Evolutionary conservation across 768 basidiomycete species (phyloP).

Genomic region (Kwoniella sp.): DNA sequence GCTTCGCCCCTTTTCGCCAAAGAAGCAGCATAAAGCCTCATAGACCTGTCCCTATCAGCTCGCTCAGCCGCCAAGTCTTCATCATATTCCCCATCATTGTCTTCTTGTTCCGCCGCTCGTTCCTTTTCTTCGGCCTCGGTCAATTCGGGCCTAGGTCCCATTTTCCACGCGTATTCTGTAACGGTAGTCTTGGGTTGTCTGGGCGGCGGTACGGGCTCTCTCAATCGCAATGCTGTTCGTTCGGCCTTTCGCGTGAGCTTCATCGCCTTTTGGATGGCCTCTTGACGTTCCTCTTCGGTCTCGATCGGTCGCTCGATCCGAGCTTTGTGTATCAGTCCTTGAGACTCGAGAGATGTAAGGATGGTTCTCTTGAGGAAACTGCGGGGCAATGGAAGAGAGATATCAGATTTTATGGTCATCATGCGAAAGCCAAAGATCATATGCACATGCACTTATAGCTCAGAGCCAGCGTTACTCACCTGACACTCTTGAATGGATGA

Average conservation of each 20-base stretch:
- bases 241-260: conserved; percentile 26
- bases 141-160: conserved; percentile 14
- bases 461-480: conserved; percentile 32
- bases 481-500: conserved; percentile 44
- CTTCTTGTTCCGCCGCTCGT: conserved; percentile 4
- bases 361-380: conserved; percentile 42
- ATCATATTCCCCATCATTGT: neutral
- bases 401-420: neutral
- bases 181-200: conserved; percentile 18
- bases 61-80: conserved; percentile 1
- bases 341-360: conserved; percentile 37
- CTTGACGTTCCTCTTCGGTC: conserved; percentile 34
- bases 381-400: neutral
- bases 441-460: too few species aligned
- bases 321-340: conserved; percentile 36
- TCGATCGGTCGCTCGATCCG: conserved; percentile 23
- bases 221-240: conserved; percentile 20
- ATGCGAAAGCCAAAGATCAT: neutral
- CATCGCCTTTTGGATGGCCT: conserved; percentile 29
- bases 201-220: conserved; percentile 20
- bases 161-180: conserved; percentile 26
- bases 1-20: neutral
- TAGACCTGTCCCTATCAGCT: neutral
- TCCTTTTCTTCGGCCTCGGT: conserved; percentile 8
- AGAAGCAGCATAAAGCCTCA: neutral